A percentile compares a stretch with the other conserved stretches of the same genome.
phyloP scores from a whole-genome alignment of 1,139 yeast genomes.

The Yamadazyma kanchanaburiensis region DNA sequence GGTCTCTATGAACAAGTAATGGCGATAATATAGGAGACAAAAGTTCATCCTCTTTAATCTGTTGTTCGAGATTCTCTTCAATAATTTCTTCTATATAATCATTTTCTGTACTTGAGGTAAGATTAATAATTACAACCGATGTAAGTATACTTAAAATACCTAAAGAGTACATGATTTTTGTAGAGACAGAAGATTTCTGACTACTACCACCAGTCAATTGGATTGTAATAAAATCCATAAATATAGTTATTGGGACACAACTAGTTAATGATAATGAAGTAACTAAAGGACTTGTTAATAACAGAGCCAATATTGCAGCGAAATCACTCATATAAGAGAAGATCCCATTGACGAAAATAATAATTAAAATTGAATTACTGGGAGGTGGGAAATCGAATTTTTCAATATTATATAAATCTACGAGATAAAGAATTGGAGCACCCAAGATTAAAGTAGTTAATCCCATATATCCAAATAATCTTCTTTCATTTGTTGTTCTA shows the following conservation, averaged over 20 bases:
- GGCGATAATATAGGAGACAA: conserved; percentile 50
- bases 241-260: conserved; percentile 51
- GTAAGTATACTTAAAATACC: conserved; percentile 48
- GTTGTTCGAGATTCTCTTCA: conserved; percentile 47
- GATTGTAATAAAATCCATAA: conserved; percentile 39
- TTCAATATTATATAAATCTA: conserved; percentile 35
- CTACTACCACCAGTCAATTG: conserved; percentile 16
- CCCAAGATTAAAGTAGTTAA: conserved; percentile 35
- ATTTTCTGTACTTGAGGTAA: conserved; percentile 40
- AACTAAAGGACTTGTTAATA: conserved; percentile 52
- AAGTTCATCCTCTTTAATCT: conserved; percentile 44
- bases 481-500: conserved; percentile 43
- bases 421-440: conserved; percentile 32
- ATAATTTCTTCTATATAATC: conserved; percentile 46
- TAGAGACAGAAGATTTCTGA: conserved; percentile 15
- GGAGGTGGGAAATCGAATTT: conserved; percentile 41
- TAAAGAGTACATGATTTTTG: conserved; percentile 32
- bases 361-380: conserved; percentile 24
- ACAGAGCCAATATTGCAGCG: conserved; percentile 46
- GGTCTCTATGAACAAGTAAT: conserved; percentile 17
- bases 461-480: conserved; percentile 48
- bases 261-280: conserved; percentile 51
- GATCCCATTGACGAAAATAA: conserved; percentile 40
- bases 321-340: conserved; percentile 50
- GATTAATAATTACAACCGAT: conserved; percentile 46